Base-by-base conservation (phyloP, 2,329 filamentous ascomycete genomes). In the Aspergillus hortae region DNA sequence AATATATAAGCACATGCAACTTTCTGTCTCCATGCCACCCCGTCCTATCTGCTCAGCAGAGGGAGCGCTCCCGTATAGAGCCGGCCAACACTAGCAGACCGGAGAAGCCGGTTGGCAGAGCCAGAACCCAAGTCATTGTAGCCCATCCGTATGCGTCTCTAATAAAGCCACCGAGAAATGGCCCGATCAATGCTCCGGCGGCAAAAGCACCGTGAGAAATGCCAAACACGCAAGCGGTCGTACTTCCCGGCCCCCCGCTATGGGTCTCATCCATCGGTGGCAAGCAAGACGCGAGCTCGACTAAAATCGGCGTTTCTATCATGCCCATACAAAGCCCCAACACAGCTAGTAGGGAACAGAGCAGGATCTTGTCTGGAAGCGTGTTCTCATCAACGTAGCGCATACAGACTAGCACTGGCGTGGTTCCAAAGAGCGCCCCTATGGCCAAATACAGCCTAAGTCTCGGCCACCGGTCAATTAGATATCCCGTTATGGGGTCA, bases 261-360 rank as follows among this genome's bases (percentile, higher is more conserved):
- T 33, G 30, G 30, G 30, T 33, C 30, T 33, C 30, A 33, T 33
- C 30, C 30, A 33, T 33, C 30, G 30, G 30, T 33, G 30, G 30
- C 30, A 33, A 33, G 30, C 30, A 33, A 33, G 30, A 33, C 30
- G 30, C 30, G 30, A 33, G 30, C 19, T 90, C 88, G 0, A 87
- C 85, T 80, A 90, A 86, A 25, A 44, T 44, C 0, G 86, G 83
- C 0, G 85, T 81, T 85, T 79, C 0, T 80, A 75, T 5, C 87
- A 69, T 0, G 80, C 77, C 4, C 88, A 66, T 1, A 77, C 77
- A 2, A 80, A 57, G 0, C 6, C 88, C 88, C 1, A 85, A 69
- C 0, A 88, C 59, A 0, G 78, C 76, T 1, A 92, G 74, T 3
- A 91, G 70, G 1, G 77, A 82, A 52, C 82, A 85, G 1, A 91